Percentiles rank a stretch among this genome's conserved stretches.
Evolutionary conservation across 306 rosid species (phyloP).

Genomic region (Quillaja saponaria): DNA sequence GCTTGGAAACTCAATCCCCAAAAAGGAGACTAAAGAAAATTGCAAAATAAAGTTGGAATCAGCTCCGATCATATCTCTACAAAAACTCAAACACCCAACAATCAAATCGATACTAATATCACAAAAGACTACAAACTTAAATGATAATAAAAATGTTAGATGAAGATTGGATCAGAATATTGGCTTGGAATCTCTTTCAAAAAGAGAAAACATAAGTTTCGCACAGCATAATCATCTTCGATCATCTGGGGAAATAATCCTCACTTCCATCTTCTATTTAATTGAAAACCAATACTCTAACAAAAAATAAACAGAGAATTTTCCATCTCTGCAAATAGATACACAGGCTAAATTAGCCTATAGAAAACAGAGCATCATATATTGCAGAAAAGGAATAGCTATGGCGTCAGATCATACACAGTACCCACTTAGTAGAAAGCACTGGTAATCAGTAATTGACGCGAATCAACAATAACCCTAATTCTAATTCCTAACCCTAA

Average conservation of each 20-base stretch:
- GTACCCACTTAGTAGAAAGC: slow-evolving; percentile 29
- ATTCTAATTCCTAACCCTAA: neutral
- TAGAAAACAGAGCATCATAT: slow-evolving; percentile 9
- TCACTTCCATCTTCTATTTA: slow-evolving; percentile 33
- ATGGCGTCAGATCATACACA: slow-evolving; percentile 73
- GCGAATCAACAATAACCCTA: slow-evolving; percentile 16
- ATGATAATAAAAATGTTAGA: too few species aligned
- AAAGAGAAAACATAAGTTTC: slow-evolving; percentile 27
- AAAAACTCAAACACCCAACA: slow-evolving; percentile 2
- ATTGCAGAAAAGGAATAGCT: slow-evolving; percentile 45
- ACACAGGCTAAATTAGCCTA: neutral
- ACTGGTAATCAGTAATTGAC: slow-evolving; percentile 63
- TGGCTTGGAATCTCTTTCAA: slow-evolving; percentile 62
- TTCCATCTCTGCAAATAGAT: slow-evolving; percentile 40
- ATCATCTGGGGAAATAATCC: slow-evolving; percentile 48
- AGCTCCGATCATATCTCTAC: slow-evolving; percentile 43
- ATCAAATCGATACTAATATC: neutral
- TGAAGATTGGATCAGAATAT: slow-evolving; percentile 61
- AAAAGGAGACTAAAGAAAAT: neutral
- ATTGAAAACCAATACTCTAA: neutral
- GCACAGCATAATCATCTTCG: slow-evolving; percentile 34
- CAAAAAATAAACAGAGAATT: neutral
- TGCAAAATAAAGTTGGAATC: slow-evolving; percentile 37
- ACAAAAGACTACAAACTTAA: neutral
- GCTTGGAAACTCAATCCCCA: slow-evolving; percentile 30